Conservation (phyloP, 2,329 filamentous ascomycete species). For the Aspergillus novofumigatus region DNA sequence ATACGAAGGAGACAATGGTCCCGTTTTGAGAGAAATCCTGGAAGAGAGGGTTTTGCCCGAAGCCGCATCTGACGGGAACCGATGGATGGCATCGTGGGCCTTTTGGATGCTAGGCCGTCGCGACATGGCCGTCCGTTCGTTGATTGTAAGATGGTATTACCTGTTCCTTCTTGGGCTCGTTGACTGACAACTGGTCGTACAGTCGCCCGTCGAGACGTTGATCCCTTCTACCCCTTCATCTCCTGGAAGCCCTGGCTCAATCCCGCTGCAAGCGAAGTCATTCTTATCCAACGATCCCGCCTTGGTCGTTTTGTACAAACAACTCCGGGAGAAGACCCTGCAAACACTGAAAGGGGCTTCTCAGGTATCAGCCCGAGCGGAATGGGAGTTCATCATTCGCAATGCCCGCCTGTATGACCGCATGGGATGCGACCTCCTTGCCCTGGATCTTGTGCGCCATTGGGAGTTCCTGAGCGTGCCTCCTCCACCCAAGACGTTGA, state of each 20-base stretch:
- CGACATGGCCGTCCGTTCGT: conserved; percentile 76
- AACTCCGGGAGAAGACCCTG: conserved; percentile 74
- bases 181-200: conserved; percentile 13
- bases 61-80: conserved; percentile 76
- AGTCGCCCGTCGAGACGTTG: conserved; percentile 75
- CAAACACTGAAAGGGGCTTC: conserved; percentile 83
- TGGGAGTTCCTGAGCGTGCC: conserved; percentile 47
- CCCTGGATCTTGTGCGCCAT: conserved; percentile 65
- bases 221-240: conserved; percentile 48
- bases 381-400: conserved; percentile 86
- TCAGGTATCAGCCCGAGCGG: conserved; percentile 70
- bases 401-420: conserved; percentile 79
- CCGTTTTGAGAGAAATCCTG: conserved; percentile 68
- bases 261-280: conserved; percentile 63
- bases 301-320: conserved; percentile 78
- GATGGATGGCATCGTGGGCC: conserved; percentile 93
- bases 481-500: conserved; percentile 32
- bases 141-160: conserved; percentile 60
- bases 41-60: conserved; percentile 73
- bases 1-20: conserved; percentile 79
- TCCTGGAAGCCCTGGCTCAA: conserved; percentile 58
- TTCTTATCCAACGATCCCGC: conserved; percentile 90
- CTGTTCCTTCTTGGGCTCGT: background rate
- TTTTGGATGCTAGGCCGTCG: conserved; percentile 84
- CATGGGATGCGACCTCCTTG: conserved; percentile 90